These are phyloP conservation scores for Gnaphalium uliginosum DNA, from an alignment of 129 eudicot genomes.

Conservation along the genomic window DNA sequence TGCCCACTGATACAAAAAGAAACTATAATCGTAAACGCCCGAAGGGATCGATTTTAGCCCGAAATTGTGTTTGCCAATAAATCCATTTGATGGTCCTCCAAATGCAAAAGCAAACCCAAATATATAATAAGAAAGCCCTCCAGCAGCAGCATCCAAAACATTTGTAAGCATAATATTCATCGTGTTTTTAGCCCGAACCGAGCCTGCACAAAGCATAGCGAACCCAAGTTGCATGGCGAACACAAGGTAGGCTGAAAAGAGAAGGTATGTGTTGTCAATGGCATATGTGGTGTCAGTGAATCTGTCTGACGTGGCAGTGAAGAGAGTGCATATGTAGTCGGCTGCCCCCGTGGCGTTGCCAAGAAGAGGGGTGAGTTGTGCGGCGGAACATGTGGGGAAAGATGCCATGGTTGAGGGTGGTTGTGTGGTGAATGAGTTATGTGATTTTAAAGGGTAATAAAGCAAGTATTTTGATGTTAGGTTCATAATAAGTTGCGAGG, in stretches of 20 bases:
- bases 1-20: conserved; percentile 71
- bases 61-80: conserved; percentile 61
- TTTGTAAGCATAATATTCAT: conserved; percentile 82
- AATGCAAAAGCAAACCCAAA: conserved; percentile 70
- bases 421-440: conserved; percentile 2
- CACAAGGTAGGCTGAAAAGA: conserved; percentile 69
- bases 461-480: conserved; percentile 7
- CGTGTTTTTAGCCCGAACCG: conserved; percentile 65
- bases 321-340: conserved; percentile 48
- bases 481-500: conserved; percentile 12
- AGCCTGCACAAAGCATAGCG: conserved; percentile 84
- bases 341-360: conserved; percentile 53
- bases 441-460: neutral
- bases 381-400: conserved; percentile 13
- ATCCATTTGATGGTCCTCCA: conserved; percentile 49
- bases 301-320: conserved; percentile 31
- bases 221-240: conserved; percentile 80
- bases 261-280: conserved; percentile 58
- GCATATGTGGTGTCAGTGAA: conserved; percentile 49
- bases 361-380: conserved; percentile 31
- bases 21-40: conserved; percentile 34
- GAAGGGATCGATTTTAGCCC: conserved; percentile 51
- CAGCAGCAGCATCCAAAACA: conserved; percentile 69
- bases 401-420: conserved; percentile 26
- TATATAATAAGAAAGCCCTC: conserved; percentile 60